Evolutionary conservation across 1,139 yeast species (phyloP).

Genomic region (Yamadazyma diospyri): DNA sequence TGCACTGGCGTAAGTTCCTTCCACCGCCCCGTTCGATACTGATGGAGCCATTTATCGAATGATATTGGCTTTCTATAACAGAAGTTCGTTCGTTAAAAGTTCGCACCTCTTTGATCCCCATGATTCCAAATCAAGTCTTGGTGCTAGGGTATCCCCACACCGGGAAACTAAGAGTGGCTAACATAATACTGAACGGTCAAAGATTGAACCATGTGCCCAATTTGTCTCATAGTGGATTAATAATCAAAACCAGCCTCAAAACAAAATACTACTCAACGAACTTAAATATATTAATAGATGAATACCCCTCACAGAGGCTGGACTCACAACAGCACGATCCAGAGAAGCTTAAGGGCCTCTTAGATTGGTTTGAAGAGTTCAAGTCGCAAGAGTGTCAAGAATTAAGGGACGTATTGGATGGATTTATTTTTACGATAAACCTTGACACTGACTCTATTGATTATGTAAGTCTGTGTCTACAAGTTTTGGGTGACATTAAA

Average conservation of each 20-base stretch:
- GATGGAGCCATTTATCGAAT: conserved; percentile 10
- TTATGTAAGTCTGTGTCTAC: conserved; percentile 17
- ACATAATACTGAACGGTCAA: conserved; percentile 16
- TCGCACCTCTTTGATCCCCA: too few relatives aligned
- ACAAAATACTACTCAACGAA: conserved; percentile 33
- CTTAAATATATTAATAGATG: conserved; percentile 37
- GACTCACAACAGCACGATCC: conserved; percentile 9
- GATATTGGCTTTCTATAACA: too few relatives aligned
- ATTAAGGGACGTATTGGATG: conserved; percentile 36
- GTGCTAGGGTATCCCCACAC: conserved; percentile 36
- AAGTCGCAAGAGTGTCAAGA: conserved; percentile 28
- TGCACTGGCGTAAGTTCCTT: conserved; percentile 2
- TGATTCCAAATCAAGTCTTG: conserved; percentile 34
- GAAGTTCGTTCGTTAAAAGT: too few relatives aligned
- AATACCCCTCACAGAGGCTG: conserved; percentile 27
- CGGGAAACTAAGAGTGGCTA: conserved; percentile 33
- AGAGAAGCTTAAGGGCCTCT: conserved; percentile 16
- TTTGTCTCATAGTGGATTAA: conserved; percentile 35
- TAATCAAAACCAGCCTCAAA: conserved; percentile 23
- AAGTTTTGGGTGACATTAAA: conserved; percentile 16
- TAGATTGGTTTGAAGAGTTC: conserved; percentile 32
- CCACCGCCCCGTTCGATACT: conserved; percentile 1
- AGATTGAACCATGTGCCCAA: conserved; percentile 10
- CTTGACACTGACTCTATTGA: conserved; percentile 16
- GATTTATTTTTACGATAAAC: conserved; percentile 34